These are phyloP conservation scores for Avicennia marina DNA, from an alignment of 257 asterid species.

Conservation along the genomic window DNA sequence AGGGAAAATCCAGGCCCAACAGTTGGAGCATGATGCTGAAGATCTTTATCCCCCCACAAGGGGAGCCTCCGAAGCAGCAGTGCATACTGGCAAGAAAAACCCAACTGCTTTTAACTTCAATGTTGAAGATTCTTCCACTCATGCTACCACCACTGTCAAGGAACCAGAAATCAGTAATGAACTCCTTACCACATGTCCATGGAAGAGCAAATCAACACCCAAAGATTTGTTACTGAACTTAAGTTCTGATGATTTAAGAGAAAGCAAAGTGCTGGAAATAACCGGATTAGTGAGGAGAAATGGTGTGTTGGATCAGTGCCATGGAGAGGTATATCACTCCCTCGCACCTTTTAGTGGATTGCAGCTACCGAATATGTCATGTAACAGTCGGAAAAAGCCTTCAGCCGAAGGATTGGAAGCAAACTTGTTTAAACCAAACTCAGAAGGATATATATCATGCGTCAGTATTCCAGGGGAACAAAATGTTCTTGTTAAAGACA, in stretches of 20 bases:
- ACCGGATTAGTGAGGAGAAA: constrained; percentile 26
- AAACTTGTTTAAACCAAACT: constrained; percentile 24
- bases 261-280: constrained; percentile 26
- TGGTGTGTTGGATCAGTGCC: constrained; percentile 27
- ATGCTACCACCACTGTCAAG: constrained; percentile 26
- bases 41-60: constrained; percentile 29
- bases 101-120: constrained; percentile 30
- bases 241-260: constrained; percentile 29
- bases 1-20: constrained; percentile 27
- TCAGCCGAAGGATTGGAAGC: constrained; percentile 32
- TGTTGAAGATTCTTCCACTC: constrained; percentile 38
- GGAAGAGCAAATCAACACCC: constrained; percentile 25
- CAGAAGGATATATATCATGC: constrained; percentile 24
- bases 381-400: constrained; percentile 19
- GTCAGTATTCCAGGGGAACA: constrained; percentile 31
- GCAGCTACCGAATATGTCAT: constrained; percentile 26
- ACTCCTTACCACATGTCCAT: constrained; percentile 27
- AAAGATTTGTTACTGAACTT: constrained; percentile 25
- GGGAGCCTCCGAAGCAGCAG: constrained; percentile 24
- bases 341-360: constrained; percentile 38
- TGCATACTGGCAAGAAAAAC: constrained; percentile 22
- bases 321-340: too few species aligned
- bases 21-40: constrained; percentile 34
- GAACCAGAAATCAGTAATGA: constrained; percentile 32
- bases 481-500: constrained; percentile 19